Evolutionary conservation across 164 flowering plant genomes (phyloP), one percentile per base, ranked within the genome.

Genomic region (Chloranthus sessilifolius): DNA sequence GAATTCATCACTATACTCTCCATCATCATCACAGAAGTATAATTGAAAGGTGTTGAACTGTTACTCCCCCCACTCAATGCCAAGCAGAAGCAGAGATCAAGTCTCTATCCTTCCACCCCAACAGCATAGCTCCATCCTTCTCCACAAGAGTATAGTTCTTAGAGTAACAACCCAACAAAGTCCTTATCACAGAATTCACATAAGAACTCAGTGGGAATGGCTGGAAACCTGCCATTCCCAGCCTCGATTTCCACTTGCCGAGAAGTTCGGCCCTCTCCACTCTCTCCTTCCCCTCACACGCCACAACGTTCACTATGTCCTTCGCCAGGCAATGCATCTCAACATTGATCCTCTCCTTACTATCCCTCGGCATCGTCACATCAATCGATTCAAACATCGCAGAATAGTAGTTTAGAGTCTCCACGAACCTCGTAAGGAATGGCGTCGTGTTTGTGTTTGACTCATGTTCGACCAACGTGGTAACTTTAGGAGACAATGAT

Each of bases 381-480:
- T 85, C 95, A 12, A 82, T 77, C 3, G 95, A 85, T 65, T 85
- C 95, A 19, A 85, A 82, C 79, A 85, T 77, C 21, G 95, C 95
- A 0, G 74, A 63, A 68, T 85, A 85, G 63, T 59, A 82, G 1
- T 77, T 77, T 1, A 85, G 56, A 1, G 88, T 59, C 62, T 85
- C 95, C 4, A 50, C 19, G 36, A 80, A 85, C 63, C 95, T 64
- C 0, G 65, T 43, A 23, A 82, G 45, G 60, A 85, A 85, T 4
- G 87, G 76, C 5, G 90, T 68, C 11, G 95, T 85, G 74, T 85
- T 85, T 26, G 86, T 80, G 68, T 85, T 82, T 4, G 84, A 82
- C 57, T 85, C 95, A 50, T 85, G 95, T 66, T 85, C 95, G 10
- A 82, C 82, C 62, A 85, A 46, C 5, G 89, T 81, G 44, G 51